Evolutionary conservation across 2,329 filamentous ascomycete genomes (phyloP).

Genomic region (Fusarium bactridioides): DNA sequence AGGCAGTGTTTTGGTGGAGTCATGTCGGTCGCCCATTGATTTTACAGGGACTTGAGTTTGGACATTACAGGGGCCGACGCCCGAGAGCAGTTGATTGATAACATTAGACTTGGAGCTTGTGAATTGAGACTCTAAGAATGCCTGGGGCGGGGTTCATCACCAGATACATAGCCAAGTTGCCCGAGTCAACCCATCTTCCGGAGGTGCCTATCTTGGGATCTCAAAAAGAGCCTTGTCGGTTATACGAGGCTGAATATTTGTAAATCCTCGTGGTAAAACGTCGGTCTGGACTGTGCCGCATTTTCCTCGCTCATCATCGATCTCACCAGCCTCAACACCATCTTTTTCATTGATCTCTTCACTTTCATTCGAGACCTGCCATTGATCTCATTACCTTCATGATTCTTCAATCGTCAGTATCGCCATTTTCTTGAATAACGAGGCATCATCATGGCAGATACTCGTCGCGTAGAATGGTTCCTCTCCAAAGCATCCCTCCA

Average conservation of each 20-base stretch:
- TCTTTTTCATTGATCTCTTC: neutral
- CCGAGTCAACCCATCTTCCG: neutral
- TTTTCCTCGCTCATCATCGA: neutral
- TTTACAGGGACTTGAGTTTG: neutral
- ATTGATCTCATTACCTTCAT: neutral
- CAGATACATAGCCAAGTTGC: neutral
- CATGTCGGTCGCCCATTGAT: neutral
- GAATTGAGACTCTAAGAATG: neutral
- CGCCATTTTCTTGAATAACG: neutral
- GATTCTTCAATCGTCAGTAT: neutral
- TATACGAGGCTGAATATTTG: neutral
- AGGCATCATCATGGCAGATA: neutral
- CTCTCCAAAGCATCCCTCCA: slow-evolving; percentile 6
- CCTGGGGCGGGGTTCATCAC: slow-evolving; percentile 3
- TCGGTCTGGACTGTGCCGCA: neutral
- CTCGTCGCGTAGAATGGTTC: slow-evolving; percentile 12
- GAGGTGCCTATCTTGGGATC: neutral
- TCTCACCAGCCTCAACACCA: neutral
- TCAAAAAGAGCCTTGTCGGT: neutral
- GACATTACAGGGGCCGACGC: neutral
- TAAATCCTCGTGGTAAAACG: neutral
- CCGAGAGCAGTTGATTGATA: neutral
- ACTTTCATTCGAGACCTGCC: neutral
- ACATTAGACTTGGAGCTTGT: neutral
- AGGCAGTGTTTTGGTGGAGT: neutral